phyloP scores from a whole-genome alignment of 768 basidiomycete species.

The Mrakia gelida region DNA sequence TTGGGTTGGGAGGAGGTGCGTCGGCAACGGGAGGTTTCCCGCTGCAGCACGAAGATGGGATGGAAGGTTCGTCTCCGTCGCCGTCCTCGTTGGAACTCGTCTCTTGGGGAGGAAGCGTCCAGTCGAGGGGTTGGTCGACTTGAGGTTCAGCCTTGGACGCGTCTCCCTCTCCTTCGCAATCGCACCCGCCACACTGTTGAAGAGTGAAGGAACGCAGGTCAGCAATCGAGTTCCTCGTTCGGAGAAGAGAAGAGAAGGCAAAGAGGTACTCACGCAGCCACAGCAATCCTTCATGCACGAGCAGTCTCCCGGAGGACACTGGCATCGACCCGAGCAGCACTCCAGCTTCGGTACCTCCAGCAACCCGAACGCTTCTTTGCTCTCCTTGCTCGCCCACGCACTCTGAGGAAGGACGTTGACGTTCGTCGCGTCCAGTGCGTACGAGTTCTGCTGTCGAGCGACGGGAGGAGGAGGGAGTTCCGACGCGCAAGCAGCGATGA shows the following conservation, averaged over 20 bases:
- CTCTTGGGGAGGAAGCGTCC: neutral
- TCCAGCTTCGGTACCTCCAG: conserved; percentile 11
- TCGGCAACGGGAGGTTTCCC: neutral
- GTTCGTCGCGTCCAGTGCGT: conserved; percentile 36
- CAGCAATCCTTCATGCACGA: conserved; percentile 44
- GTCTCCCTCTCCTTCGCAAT: neutral
- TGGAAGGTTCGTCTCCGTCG: neutral
- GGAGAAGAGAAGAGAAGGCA: too few relatives aligned
- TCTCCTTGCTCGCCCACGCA: conserved; percentile 35
- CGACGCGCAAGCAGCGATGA: conserved; percentile 38
- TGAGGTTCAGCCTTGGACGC: neutral
- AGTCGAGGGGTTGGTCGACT: neutral
- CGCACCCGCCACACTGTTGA: conserved; percentile 23
- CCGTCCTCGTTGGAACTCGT: neutral
- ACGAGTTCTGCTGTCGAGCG: conserved; percentile 2
- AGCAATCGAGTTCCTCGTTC: neutral
- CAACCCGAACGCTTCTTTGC: conserved; percentile 27
- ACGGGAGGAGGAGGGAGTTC: conserved; percentile 37
- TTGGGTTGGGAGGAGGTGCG: neutral
- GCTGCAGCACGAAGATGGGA: conserved; percentile 16
- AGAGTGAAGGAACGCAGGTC: neutral
- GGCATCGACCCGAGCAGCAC: conserved; percentile 35
- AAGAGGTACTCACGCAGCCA: conserved; percentile 35
- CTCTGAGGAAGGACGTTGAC: conserved; percentile 39
- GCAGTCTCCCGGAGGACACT: conserved; percentile 42